Base-by-base conservation (phyloP, 352 stramenopile genomes). In the Pythium oligandrum region DNA sequence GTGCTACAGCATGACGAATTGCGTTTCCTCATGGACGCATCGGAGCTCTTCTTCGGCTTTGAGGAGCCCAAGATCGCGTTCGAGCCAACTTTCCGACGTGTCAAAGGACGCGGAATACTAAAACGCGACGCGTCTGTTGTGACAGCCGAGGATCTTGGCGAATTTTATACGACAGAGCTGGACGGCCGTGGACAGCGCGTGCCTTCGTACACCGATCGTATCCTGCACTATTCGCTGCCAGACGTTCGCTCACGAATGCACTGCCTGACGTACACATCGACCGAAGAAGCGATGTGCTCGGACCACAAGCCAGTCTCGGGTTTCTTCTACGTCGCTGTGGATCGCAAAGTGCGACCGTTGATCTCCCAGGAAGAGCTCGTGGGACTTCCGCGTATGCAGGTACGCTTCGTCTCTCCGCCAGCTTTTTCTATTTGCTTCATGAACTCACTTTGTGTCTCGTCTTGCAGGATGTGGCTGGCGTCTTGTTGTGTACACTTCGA, bases 131-230 rank as follows among this genome's bases (percentile, higher is more conserved):
- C 36, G 6, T 48, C 61, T 8, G 38, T 68, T 26, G 17, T 26
- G 34, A 43, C 56, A 0, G 50, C 53, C 3, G 48, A 70, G 9
- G 59, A 81, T 39, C 68, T 81, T 7, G 51, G 37, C 4, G 55
- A 68, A 45, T 82, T 77, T 26, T 94, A 85, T 57, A 88, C 82
- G 10, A 88, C 74, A 3, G 50, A 51, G 0, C 57, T 89, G 1
- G 67, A 79, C 32, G 75, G 71, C n/a, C 75, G 75, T 17, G 74
- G 78, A 10, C 44, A 70, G 33, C 87, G 87, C 35, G 78, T 93
- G 10, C 88, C 88, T 31, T 96, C 86, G 32, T 97, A 95, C 62
- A 97, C 88, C 7, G 88, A 97, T 51, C 84, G 88, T 17, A 94
- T 97, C 35, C 64, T 97, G 39, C 86, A 82, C 45, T 80, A 86